Base-by-base conservation (phyloP, 2,329 filamentous ascomycete genomes). In the Pleomassaria siparia region DNA sequence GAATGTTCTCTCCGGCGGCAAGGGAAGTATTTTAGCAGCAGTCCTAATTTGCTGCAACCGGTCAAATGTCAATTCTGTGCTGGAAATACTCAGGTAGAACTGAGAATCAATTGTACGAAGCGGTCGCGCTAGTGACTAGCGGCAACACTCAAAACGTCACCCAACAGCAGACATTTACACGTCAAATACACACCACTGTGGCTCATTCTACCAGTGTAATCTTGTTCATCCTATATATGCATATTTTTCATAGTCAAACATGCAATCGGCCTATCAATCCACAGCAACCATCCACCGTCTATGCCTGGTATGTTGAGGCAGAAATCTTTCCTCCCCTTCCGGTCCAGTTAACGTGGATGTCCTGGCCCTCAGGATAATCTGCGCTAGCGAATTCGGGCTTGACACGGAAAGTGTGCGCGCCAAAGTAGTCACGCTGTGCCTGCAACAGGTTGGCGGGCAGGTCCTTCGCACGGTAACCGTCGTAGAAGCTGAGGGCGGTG, bases 321-420 rank as follows among this genome's bases (percentile, higher is more conserved):
- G 91, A 96, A 59, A 99, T 88, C 72, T 97, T 94, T 71, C 94
- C 94, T 72, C 94, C 94, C 74, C 94, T 88, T 67, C 94, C 94
- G 64, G 94, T 99, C 94, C 94, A 99, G 89, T 99, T 99, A 76
- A 97, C 91, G 84, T 99, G 94, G 72, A 92, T 94, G 75, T 97
- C 85, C 79, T 91, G 79, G 74, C 86, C 90, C 64, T 81, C 84
- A 59, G 86, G 87, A 80, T 95, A 95, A 78, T 90, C 91, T 49
- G 80, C 84, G 74, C 68, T 79, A 58, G 75, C 76, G 59, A 58
- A 72, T 63, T 79, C 74, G 36, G 76, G 75, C 76, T 79, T 79
- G 72, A 79, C 73, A 59, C 72, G 70, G 76, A 78, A 79, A 43
- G 76, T 79, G 70, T 79, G 76, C 41, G 76, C 76, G 61, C 94